Conservation (phyloP, 345 rosid species). For the Theobroma cacao region DNA sequence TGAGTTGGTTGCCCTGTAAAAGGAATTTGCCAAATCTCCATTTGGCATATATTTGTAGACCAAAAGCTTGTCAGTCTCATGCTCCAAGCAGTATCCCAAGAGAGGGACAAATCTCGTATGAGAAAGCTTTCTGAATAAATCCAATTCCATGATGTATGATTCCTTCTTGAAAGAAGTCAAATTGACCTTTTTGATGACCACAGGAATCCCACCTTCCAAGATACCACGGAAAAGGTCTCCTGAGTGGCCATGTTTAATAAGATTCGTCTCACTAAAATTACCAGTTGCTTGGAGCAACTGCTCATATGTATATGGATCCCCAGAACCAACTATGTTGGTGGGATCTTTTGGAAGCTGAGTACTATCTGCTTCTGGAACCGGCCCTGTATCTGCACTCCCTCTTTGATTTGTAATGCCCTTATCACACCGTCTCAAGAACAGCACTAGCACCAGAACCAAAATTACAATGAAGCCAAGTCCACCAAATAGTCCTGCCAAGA, state of each 20-base stretch:
- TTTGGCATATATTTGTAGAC: constrained; percentile 84
- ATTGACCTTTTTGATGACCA: constrained; percentile 67
- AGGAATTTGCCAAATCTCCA: constrained; percentile 71
- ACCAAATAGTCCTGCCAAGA: constrained; percentile 48
- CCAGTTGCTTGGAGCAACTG: constrained; percentile 60
- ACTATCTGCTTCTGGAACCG: constrained; percentile 52
- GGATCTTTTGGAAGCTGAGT: constrained; percentile 40
- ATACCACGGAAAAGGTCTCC: constrained; percentile 76
- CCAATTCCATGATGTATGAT: constrained; percentile 55
- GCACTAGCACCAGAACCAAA: constrained; percentile 36
- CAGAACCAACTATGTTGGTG: constrained; percentile 41
- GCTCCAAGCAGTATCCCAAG: constrained; percentile 77
- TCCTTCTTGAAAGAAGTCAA: constrained; percentile 50
- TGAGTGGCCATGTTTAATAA: constrained; percentile 81
- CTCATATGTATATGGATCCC: constrained; percentile 61
- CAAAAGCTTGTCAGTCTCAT: constrained; percentile 65
- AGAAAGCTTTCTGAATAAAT: constrained; percentile 62
- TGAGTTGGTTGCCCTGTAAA: constrained; percentile 48
- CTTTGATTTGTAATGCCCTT: constrained; percentile 33
- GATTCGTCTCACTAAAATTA: constrained; percentile 54
- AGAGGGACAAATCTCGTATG: constrained; percentile 76
- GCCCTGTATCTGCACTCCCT: constrained; percentile 50
- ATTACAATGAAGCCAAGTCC: constrained; percentile 45
- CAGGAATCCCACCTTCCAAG: constrained; percentile 53
- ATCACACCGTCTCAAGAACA: constrained; percentile 32